A percentile compares a stretch with the other conserved stretches of the same genome.
Evolutionary conservation across 169 alveolate genomes (phyloP).

Genomic region (Plasmodium reichenowi): DNA sequence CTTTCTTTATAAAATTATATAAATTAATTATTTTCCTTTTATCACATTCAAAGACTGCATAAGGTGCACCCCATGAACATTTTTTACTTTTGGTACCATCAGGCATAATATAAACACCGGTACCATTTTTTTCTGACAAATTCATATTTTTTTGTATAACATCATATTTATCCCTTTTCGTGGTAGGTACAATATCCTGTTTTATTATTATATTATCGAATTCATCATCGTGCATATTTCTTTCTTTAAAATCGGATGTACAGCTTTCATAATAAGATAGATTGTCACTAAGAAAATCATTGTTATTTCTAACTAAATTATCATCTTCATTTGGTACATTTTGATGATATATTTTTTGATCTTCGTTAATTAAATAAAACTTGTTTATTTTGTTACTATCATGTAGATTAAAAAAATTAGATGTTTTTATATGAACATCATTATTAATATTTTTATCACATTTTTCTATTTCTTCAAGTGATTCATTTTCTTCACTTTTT

Average conservation of each 20-base stretch:
- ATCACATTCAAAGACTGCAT: conserved; percentile 26
- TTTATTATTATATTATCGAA: not conserved
- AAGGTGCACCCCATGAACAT: conserved; percentile 55
- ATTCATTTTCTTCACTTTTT: not conserved
- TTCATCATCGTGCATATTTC: not conserved
- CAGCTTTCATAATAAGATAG: not conserved
- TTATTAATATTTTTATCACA: not conserved
- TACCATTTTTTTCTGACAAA: conserved; percentile 32
- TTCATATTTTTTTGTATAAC: conserved; percentile 2
- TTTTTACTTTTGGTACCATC: conserved; percentile 30
- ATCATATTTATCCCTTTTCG: not conserved
- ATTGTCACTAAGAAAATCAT: not conserved
- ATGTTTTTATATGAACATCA: not conserved
- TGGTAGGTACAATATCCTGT: not conserved
- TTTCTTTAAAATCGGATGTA: not conserved
- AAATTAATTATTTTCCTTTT: conserved; percentile 7
- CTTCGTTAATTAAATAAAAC: not conserved
- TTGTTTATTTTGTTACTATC: not conserved
- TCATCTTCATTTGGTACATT: not conserved
- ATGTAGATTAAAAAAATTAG: not conserved
- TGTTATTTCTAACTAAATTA: not conserved
- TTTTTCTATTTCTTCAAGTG: not conserved
- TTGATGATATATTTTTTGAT: not conserved
- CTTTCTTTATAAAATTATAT: conserved; percentile 15
- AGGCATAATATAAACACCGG: conserved; percentile 36